Conservation (phyloP, 331 rosid genomes). For the Saraca asoca region DNA sequence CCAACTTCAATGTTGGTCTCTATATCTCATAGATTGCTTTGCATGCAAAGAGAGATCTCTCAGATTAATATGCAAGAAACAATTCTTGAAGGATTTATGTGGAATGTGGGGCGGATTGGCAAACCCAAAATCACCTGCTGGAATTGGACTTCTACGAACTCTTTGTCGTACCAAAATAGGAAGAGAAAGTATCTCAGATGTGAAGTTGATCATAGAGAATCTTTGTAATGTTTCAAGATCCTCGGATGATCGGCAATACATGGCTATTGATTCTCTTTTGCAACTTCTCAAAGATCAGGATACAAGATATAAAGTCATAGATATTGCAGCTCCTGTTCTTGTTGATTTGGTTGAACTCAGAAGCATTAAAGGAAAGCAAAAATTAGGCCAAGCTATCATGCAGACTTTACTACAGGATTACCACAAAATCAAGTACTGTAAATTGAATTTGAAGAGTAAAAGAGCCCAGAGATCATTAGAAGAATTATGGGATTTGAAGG, state of each 20-base stretch:
- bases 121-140: constrained; percentile 49
- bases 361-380: constrained; percentile 30
- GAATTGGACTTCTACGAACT: constrained; percentile 54
- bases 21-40: constrained; percentile 56
- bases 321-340: constrained; percentile 47
- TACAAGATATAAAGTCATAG: constrained; percentile 52
- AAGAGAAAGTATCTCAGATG: constrained; percentile 43
- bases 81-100: constrained; percentile 48
- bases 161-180: constrained; percentile 53
- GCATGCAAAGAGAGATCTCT: constrained; percentile 57
- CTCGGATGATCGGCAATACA: constrained; percentile 57
- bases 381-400: constrained; percentile 53
- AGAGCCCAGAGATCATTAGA: constrained; percentile 44
- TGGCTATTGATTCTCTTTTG: constrained; percentile 62
- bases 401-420: constrained; percentile 54
- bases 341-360: constrained; percentile 65
- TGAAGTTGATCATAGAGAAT: constrained; percentile 41
- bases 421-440: constrained; percentile 57
- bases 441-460: constrained; percentile 41
- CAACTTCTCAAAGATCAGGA: constrained; percentile 60
- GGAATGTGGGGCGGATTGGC: constrained; percentile 59
- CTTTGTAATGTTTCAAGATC: constrained; percentile 65
- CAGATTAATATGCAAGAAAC: constrained; percentile 44
- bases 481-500: constrained; percentile 65
- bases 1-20: constrained; percentile 73